phyloP scores from a whole-genome alignment of 1,139 yeast species.

The Yamadazyma mexicana region DNA sequence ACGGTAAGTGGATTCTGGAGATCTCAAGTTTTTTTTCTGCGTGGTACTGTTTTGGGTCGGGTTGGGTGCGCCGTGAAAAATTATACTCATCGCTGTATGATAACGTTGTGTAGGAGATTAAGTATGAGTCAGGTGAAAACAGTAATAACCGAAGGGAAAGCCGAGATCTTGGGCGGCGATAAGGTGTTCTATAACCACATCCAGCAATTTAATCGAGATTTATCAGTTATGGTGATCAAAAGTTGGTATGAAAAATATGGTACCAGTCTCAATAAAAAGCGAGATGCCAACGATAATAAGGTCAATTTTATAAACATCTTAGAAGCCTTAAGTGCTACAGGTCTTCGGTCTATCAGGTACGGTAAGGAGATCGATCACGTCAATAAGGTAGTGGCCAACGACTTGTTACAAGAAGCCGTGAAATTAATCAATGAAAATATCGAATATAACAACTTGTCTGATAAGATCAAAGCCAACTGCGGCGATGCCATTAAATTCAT shows the following conservation, averaged over 20 bases:
- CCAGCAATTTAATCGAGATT: constrained; percentile 93
- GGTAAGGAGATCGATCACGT: constrained; percentile 85
- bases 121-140: constrained; percentile 16
- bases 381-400: constrained; percentile 79
- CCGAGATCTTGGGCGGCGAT: constrained; percentile 65
- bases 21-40: no score
- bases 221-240: constrained; percentile 79
- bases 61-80: constrained; percentile 4
- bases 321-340: constrained; percentile 94
- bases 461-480: constrained; percentile 59
- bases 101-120: constrained; percentile 1
- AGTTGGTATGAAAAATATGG: constrained; percentile 74
- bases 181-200: constrained; percentile 94
- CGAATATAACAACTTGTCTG: constrained; percentile 57
- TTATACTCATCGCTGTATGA: constrained; percentile 3
- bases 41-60: no score
- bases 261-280: constrained; percentile 20
- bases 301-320: constrained; percentile 54
- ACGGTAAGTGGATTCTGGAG: not conserved
- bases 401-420: constrained; percentile 85
- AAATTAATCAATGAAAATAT: constrained; percentile 72
- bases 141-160: constrained; percentile 74
- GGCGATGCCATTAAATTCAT: constrained; percentile 89
- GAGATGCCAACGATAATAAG: constrained; percentile 19
- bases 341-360: constrained; percentile 88